Evolutionary conservation across 768 basidiomycete species (phyloP).

Genomic region (Calocybe cyanea): DNA sequence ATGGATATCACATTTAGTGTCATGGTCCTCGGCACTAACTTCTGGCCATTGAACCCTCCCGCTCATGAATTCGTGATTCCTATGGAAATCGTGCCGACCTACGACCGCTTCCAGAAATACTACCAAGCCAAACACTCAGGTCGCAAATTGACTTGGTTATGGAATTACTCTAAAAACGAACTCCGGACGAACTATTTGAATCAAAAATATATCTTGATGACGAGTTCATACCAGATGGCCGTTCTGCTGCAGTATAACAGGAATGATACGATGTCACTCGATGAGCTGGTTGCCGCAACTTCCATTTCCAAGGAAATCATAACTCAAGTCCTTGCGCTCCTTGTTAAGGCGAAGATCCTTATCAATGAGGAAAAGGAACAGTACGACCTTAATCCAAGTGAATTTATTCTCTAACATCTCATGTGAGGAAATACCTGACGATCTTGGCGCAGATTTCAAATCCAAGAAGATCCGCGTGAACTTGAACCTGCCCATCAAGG

Average conservation of each 20-base stretch:
- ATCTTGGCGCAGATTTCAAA: slow-evolving; percentile 66
- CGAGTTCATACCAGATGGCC: slow-evolving; percentile 96
- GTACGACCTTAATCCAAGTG: slow-evolving; percentile 86
- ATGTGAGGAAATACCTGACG: not conserved
- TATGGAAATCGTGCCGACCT: slow-evolving; percentile 78
- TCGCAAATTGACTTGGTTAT: slow-evolving; percentile 95
- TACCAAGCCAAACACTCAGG: slow-evolving; percentile 95
- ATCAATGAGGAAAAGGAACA: slow-evolving; percentile 85
- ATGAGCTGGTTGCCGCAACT: slow-evolving; percentile 79
- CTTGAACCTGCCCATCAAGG: slow-evolving; percentile 90
- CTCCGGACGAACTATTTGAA: slow-evolving; percentile 90
- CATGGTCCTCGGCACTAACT: slow-evolving; percentile 95
- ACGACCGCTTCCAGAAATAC: slow-evolving; percentile 91
- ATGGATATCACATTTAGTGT: slow-evolving; percentile 90
- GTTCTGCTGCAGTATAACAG: slow-evolving; percentile 93
- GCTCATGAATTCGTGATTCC: slow-evolving; percentile 89
- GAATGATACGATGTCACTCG: slow-evolving; percentile 80
- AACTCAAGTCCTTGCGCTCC: slow-evolving; percentile 63
- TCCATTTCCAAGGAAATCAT: slow-evolving; percentile 78
- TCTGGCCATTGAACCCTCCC: slow-evolving; percentile 92
- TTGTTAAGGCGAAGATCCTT: slow-evolving; percentile 89
- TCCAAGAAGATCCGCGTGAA: slow-evolving; percentile 96
- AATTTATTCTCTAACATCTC: slow-evolving; percentile 15
- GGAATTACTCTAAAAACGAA: slow-evolving; percentile 99
- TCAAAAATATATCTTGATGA: slow-evolving; percentile 97